These are phyloP conservation scores for Chrysosporium queenslandicum DNA, from an alignment of 2,329 filamentous ascomycete species.

Conservation along the genomic window DNA sequence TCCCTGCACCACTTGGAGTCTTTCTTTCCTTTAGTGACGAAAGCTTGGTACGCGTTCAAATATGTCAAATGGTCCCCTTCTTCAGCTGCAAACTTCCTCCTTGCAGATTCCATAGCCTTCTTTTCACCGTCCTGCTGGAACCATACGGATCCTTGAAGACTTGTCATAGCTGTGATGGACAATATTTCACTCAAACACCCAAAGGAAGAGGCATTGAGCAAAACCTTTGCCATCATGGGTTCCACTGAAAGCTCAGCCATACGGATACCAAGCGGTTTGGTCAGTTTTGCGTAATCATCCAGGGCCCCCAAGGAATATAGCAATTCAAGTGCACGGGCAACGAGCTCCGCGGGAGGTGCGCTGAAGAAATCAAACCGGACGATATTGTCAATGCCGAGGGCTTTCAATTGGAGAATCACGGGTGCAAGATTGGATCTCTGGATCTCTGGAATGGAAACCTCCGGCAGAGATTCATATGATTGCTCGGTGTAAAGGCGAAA, in stretches of 20 bases:
- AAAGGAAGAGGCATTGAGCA: constrained; percentile 66
- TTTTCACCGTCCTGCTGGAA: constrained; percentile 62
- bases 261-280: constrained; percentile 70
- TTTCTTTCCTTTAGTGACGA: constrained; percentile 71
- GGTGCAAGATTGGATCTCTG: constrained; percentile 85
- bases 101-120: constrained; percentile 61
- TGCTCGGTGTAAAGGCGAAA: constrained; percentile 83
- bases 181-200: constrained; percentile 75
- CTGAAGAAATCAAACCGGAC: constrained; percentile 83
- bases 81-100: constrained; percentile 76
- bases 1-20: constrained; percentile 79
- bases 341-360: constrained; percentile 70
- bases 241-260: constrained; percentile 93
- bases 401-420: constrained; percentile 82
- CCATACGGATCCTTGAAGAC: constrained; percentile 72
- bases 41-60: constrained; percentile 86
- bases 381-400: constrained; percentile 89
- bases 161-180: constrained; percentile 89
- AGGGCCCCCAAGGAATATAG: constrained; percentile 78
- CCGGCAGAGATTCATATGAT: constrained; percentile 54
- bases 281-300: constrained; percentile 83
- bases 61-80: constrained; percentile 91
- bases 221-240: constrained; percentile 87
- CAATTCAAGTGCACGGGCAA: constrained; percentile 77
- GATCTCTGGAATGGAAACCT: constrained; percentile 76